Conservation (phyloP, 208 protist genomes). For the Phytomonas sp. region DNA sequence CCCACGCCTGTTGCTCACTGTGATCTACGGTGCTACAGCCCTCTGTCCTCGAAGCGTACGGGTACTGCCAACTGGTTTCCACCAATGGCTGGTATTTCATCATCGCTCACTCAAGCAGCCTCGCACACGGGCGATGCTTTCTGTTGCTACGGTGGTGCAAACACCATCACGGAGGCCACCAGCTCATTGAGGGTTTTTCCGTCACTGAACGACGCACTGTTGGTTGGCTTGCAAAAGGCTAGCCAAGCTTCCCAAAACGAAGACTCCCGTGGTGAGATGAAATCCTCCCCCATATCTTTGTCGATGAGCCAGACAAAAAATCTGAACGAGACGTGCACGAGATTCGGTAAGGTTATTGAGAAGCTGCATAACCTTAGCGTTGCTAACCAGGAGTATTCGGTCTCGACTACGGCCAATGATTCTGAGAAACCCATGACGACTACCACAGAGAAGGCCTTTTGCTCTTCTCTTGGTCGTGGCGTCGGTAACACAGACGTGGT, state of each 20-base stretch:
- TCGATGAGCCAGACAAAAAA: not conserved
- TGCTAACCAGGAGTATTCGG: not conserved
- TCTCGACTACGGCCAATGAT: not conserved
- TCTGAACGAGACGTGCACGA: not conserved
- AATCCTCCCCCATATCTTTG: not conserved
- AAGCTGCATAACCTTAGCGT: not conserved
- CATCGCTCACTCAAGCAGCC: not conserved
- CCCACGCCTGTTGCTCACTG: not conserved
- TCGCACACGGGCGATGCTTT: not conserved
- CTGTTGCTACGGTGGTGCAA: not conserved
- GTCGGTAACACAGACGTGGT: not conserved
- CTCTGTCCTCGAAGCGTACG: not conserved
- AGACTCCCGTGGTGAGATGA: not conserved
- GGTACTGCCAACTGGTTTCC: not conserved
- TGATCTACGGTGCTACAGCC: not conserved
- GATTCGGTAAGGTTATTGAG: not conserved
- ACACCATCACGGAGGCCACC: not conserved
- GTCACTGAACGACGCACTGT: not conserved
- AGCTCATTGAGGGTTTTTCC: not conserved
- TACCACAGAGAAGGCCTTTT: not conserved
- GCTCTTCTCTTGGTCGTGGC: not conserved
- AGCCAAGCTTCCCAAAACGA: not conserved
- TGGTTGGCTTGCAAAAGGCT: not conserved
- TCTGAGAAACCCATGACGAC: not conserved
- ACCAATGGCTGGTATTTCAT: conserved; percentile 3